Evolutionary conservation across 2,329 filamentous ascomycete species (phyloP), one percentile per base, ranked within the genome.

Genomic region (Ophiostoma ulmi): DNA sequence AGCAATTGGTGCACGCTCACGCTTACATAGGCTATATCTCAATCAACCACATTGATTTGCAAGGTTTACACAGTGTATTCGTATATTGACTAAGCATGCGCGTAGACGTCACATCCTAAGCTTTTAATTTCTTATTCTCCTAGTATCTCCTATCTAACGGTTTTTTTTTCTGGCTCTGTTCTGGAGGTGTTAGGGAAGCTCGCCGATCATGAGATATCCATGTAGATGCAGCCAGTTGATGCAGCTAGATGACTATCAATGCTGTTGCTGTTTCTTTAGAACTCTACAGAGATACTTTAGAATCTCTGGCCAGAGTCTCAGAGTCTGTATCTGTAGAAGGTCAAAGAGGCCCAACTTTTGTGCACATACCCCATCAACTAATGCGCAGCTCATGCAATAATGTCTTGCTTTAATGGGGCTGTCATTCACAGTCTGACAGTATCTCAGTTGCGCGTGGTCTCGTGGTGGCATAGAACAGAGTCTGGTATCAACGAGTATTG

Each of bases 391-490:
- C 58, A 63, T 63, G 58, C 26, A 63, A 35, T 35, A 35, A 63
- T 63, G 58, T 63, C 58, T 35, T 63, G 26, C 58, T 63, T 20
- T 31, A 13, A 63, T 35, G 26, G 58, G 58, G 58, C 58, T 63
- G 8, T 63, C 26, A 26, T 63, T 17, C 58, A 17, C 13, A 63
- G 44, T 48, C 14, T 48, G 17, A n/a, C 17, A 48, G 58, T 63
- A 63, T 63, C 26, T 63, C 26, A 10, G 58, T 63, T 63, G 58
- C 58, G 58, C 58, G 58, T 63, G 58, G 58, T 63, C 58, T 63
- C 58, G 58, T 63, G 58, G 58, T 31, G 31, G 31, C 31, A 31
- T 31, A 31, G 31, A 31, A 31, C 31, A 31, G 31, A 31, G 31
- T 2, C 3, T 31, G 3, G 31, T n/a, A 48, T n/a, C n/a, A 44